Percentiles rank a stretch among this genome's conserved stretches.
These are phyloP conservation scores for Termitomyces sp. DNA, from an alignment of 768 basidiomycete species.

Conservation along the genomic window DNA sequence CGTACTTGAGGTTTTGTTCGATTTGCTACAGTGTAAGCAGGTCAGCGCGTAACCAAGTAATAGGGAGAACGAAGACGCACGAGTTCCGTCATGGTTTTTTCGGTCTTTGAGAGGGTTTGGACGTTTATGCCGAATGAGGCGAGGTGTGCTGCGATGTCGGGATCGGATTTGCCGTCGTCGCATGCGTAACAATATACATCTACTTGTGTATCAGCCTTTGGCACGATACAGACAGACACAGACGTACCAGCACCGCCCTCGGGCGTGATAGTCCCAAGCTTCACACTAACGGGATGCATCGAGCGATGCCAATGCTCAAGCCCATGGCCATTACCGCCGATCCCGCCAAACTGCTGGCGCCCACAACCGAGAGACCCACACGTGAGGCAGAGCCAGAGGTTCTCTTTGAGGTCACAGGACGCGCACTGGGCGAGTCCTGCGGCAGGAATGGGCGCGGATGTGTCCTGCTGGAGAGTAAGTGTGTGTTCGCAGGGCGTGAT, in stretches of 20 bases:
- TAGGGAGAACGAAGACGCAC: conserved; percentile 32
- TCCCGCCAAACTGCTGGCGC: conserved; percentile 73
- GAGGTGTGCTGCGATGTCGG: conserved; percentile 68
- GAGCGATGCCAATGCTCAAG: conserved; percentile 69
- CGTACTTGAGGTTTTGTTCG: conserved; percentile 92
- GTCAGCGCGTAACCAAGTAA: not conserved
- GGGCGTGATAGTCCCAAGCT: conserved; percentile 94
- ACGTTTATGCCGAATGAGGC: conserved; percentile 85
- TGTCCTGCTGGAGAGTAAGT: conserved; percentile 36
- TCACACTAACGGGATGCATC: conserved; percentile 79
- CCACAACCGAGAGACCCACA: conserved; percentile 93
- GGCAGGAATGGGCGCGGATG: conserved; percentile 41
- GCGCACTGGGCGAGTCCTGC: conserved; percentile 77
- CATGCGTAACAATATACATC: conserved; percentile 95
- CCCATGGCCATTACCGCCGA: conserved; percentile 87
- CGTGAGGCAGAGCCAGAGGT: conserved; percentile 92
- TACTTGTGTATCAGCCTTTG: conserved; percentile 16
- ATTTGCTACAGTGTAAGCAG: conserved; percentile 60
- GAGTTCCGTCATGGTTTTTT: conserved; percentile 95
- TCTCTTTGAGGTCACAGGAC: conserved; percentile 81
- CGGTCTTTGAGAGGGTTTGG: conserved; percentile 77
- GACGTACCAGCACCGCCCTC: conserved; percentile 82
- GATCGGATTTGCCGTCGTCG: conserved; percentile 78
- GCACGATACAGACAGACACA: not conserved
- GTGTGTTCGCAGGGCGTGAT: conserved; percentile 83